These are phyloP conservation scores for Neopestalotiopsis rosae DNA, from an alignment of 2,329 filamentous ascomycete genomes.

Conservation along the genomic window DNA sequence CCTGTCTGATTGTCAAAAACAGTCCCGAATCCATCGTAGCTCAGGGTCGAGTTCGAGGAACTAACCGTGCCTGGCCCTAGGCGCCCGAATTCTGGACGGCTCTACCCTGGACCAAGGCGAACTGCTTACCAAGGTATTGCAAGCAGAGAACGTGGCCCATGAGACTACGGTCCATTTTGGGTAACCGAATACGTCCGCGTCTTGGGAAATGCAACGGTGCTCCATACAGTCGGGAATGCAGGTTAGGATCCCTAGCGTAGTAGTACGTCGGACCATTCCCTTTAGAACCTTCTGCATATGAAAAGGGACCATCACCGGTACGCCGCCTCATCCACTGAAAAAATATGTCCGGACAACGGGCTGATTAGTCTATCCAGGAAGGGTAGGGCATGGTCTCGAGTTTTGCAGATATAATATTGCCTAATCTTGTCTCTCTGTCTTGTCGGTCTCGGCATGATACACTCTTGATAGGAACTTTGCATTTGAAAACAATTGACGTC, in stretches of 20 bases:
- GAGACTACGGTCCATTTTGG: not conserved
- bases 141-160: not conserved
- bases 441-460: too few species aligned
- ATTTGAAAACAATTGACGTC: not conserved
- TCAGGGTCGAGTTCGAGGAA: not conserved
- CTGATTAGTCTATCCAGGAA: not conserved
- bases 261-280: conserved; percentile 4
- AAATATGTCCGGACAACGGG: conserved; percentile 3
- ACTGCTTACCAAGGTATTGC: not conserved
- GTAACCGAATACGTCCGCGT: not conserved
- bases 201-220: conserved; percentile 6
- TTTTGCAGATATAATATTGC: not conserved
- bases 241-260: not conserved
- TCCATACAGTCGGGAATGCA: conserved; percentile 4
- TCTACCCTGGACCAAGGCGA: not conserved
- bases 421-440: not conserved
- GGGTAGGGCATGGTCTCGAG: not conserved
- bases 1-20: not conserved
- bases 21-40: not conserved
- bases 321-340: not conserved
- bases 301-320: not conserved
- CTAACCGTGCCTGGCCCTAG: conserved; percentile 1
- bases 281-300: not conserved
- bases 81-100: not conserved
- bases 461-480: too few species aligned